These are phyloP conservation scores for Vinca major DNA, from an alignment of 305 asterid species.

Conservation along the genomic window DNA sequence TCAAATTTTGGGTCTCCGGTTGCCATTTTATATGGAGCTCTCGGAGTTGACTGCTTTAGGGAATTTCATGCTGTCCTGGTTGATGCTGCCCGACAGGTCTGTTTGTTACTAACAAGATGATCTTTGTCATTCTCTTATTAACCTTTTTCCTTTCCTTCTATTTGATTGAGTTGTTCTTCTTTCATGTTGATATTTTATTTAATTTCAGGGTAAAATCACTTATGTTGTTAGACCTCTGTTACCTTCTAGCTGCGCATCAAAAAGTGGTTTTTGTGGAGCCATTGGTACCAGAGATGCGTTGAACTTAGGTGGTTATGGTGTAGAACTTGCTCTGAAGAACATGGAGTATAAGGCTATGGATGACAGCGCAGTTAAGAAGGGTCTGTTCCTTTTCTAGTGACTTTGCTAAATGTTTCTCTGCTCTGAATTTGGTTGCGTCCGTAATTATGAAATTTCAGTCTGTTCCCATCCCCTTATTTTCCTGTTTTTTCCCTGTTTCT, in stretches of 20 bases:
- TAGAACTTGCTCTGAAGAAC: conserved; percentile 98
- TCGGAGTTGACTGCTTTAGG: conserved; percentile 79
- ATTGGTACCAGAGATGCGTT: conserved; percentile 75
- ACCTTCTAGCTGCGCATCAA: conserved; percentile 82
- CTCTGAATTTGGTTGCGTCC: not conserved
- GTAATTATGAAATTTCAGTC: not conserved
- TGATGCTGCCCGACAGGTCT: conserved; percentile 71
- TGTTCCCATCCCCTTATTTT: not conserved
- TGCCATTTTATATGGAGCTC: conserved; percentile 83
- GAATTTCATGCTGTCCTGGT: conserved; percentile 67
- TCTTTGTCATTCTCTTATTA: conserved; percentile 9
- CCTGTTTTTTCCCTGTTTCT: not conserved
- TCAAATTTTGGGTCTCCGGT: conserved; percentile 62
- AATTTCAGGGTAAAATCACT: conserved; percentile 60
- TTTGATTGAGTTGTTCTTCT: not conserved
- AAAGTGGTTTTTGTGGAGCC: conserved; percentile 62
- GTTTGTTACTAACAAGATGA: not conserved
- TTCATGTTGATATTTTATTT: conserved; percentile 4
- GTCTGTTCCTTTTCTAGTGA: conserved; percentile 28
- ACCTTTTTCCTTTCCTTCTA: not conserved
- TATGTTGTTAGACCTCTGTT: conserved; percentile 87
- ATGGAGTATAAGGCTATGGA: conserved; percentile 99
- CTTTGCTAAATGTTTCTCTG: conserved; percentile 13
- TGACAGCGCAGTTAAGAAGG: conserved; percentile 75
- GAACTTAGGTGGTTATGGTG: conserved; percentile 95